A percentile compares a stretch with the other conserved stretches of the same genome.
Conservation (phyloP, 2,329 filamentous ascomycete species). For the Penicillium sp. region DNA sequence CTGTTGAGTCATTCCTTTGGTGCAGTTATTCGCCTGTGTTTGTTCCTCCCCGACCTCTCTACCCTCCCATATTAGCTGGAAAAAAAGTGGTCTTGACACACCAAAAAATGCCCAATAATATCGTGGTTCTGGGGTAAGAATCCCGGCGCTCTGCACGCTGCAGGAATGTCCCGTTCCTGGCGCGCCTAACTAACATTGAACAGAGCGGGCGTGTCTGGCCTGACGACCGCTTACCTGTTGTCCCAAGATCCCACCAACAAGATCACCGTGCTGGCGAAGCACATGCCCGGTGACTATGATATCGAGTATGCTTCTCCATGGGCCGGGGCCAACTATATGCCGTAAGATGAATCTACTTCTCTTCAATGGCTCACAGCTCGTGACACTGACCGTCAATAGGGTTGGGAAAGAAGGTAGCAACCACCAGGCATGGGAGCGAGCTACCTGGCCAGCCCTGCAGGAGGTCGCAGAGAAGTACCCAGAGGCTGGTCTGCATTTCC, state of each 20-base stretch:
- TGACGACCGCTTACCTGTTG: slow-evolving; percentile 63
- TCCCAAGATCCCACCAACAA: slow-evolving; percentile 55
- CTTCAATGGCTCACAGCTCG: slow-evolving; percentile 3
- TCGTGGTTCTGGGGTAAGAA: slow-evolving; percentile 42
- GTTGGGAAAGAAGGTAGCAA: slow-evolving; percentile 40
- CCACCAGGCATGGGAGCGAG: slow-evolving; percentile 55
- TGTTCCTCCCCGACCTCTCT: too few species aligned
- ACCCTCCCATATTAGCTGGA: too few species aligned
- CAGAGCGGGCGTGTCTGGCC: slow-evolving; percentile 63
- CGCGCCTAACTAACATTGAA: slow-evolving; percentile 7
- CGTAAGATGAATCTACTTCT: slow-evolving; percentile 51
- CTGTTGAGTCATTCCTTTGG: too few species aligned
- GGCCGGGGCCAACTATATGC: slow-evolving; percentile 78
- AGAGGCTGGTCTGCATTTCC: slow-evolving; percentile 77
- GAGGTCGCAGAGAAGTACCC: slow-evolving; percentile 62
- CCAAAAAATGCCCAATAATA: slow-evolving; percentile 36
- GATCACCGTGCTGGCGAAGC: slow-evolving; percentile 74
- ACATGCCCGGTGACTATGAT: slow-evolving; percentile 92
- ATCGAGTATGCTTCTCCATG: slow-evolving; percentile 87
- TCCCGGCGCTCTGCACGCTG: background rate
- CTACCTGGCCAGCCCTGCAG: slow-evolving; percentile 63
- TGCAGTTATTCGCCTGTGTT: too few species aligned
- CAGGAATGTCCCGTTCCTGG: slow-evolving; percentile 3
- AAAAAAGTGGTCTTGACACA: background rate
- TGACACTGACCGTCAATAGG: slow-evolving; percentile 26